Conservation (phyloP, 305 asterid genomes). For the Ilex paraguariensis region DNA sequence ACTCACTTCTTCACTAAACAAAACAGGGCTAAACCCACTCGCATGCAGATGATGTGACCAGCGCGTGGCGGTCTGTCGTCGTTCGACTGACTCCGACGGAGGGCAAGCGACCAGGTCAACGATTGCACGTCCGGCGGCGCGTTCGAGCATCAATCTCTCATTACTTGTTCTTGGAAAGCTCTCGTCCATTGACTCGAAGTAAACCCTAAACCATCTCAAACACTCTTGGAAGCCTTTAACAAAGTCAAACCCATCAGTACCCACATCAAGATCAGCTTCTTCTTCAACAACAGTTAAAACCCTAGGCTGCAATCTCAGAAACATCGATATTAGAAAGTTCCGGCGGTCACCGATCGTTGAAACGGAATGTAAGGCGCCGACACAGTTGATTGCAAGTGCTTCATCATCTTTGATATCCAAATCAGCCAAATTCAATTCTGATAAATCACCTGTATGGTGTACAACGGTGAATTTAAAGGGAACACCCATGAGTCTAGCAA, state of each 20-base stretch:
- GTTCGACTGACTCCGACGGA: constrained; percentile 59
- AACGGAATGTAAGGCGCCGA: constrained; percentile 68
- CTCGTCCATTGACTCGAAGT: constrained; percentile 83
- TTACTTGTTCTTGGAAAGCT: constrained; percentile 62
- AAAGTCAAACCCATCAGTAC: constrained; percentile 55
- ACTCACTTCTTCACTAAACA: constrained; percentile 75
- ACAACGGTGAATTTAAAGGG: constrained; percentile 64
- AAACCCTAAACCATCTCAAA: constrained; percentile 91
- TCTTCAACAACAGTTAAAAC: constrained; percentile 74
- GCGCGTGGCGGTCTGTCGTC: constrained; percentile 74
- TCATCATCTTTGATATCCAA: constrained; percentile 64
- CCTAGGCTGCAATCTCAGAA: constrained; percentile 65
- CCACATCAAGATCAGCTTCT: constrained; percentile 81
- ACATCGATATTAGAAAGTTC: constrained; percentile 48
- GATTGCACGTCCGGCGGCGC: constrained; percentile 81
- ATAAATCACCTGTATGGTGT: constrained; percentile 75
- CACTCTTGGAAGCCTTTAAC: constrained; percentile 70
- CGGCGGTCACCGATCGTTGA: constrained; percentile 35
- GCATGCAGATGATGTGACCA: constrained; percentile 73
- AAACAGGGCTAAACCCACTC: constrained; percentile 44
- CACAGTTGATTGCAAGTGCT: constrained; percentile 69
- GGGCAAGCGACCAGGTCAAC: constrained; percentile 82
- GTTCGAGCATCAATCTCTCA: constrained; percentile 86
- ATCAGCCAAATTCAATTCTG: constrained; percentile 47
- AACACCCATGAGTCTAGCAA: constrained; percentile 93